Evolutionary conservation across 176 grass and related monocot genomes (phyloP), one percentile per base, ranked within the genome.

Genomic region (Chloris gayana): DNA sequence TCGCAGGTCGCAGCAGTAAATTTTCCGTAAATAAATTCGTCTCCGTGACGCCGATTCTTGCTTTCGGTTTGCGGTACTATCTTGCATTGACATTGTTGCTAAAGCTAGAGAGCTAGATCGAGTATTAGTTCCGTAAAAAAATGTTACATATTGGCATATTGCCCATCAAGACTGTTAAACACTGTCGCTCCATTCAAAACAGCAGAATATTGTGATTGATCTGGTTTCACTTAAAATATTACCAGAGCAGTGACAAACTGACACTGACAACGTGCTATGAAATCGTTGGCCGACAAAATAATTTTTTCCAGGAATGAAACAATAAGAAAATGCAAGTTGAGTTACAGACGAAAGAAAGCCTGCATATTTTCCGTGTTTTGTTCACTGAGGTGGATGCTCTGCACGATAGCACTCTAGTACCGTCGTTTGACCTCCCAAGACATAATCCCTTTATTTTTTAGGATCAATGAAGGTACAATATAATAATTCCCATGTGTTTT

Each of bases 371-470:
- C 6, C 54, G 46, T 56, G 30, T 58, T 50, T 66, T 78, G 42
- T 65, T 51, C 61, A 78, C 61, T 66, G 42, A 66, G 42, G 76
- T 78, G 76, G 29, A 50, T 50, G 44, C 0, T 79, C 26, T 35
- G 61, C 30, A 79, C 53, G 44, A 66, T 51, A 50, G 47, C 47
- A 66, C 6, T 78, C 61, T 37, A 24, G 51, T 71, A 46, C 56
- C 18, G 33, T 54, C 21, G 13, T 72, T 18, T 72, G 30, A 51
- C 42, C 27, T 81, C 6, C 25, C 27, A 13, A 6, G 49, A 34
- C 2, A 30, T 39, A 63, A 29, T 26, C 63, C 7, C 8, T 37
- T 26, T 25, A 25, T 25, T 56, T 56, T 56, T 49, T 22, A 5
- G 7, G 64, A 45, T 34, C 41, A 50, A 66, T 51, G 76, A 25